Evolutionary conservation across 208 protist genomes (phyloP).

Genomic region (Acanthamoeba lenticulata): DNA sequence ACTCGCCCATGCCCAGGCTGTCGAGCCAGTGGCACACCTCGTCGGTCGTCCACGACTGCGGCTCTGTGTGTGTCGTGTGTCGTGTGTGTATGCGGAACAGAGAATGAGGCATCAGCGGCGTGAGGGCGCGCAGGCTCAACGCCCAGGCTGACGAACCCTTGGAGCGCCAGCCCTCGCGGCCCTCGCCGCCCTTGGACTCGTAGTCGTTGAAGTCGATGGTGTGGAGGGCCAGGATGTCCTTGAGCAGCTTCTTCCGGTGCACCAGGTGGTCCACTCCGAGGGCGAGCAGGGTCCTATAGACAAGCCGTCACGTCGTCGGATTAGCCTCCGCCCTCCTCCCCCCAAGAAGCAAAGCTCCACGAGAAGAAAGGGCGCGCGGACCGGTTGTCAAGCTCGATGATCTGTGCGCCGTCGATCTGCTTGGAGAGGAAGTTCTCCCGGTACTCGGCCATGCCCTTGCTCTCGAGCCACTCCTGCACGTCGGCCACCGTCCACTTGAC

Average conservation of each 20-base stretch:
- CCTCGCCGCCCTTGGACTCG: not conserved
- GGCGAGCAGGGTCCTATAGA: not conserved
- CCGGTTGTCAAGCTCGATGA: conserved; percentile 61
- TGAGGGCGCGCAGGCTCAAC: not conserved
- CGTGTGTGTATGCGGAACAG: not conserved
- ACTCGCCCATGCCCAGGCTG: conserved; percentile 34
- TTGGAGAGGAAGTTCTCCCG: conserved; percentile 54
- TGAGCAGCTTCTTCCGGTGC: conserved; percentile 61
- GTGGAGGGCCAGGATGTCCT: conserved; percentile 50
- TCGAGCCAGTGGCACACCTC: conserved; percentile 62
- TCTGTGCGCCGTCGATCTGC: conserved; percentile 40
- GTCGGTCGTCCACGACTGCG: conserved; percentile 23
- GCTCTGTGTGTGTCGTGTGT: not conserved
- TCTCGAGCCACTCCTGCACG: conserved; percentile 59
- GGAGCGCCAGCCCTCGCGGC: not conserved
- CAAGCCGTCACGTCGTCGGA: not conserved
- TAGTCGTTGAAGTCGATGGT: conserved; percentile 46
- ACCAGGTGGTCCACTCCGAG: conserved; percentile 56
- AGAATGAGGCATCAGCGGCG: not conserved
- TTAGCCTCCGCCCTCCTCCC: not conserved
- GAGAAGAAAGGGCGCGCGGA: not conserved
- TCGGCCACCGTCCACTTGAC: conserved; percentile 56
- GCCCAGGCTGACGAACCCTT: not conserved
- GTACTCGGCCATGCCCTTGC: conserved; percentile 49
- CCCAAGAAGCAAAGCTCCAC: not conserved